A percentile compares a stretch with the other conserved stretches of the same genome.
These are phyloP conservation scores for Podaxis sp. DNA, from an alignment of 768 basidiomycete genomes.

Conservation along the genomic window DNA sequence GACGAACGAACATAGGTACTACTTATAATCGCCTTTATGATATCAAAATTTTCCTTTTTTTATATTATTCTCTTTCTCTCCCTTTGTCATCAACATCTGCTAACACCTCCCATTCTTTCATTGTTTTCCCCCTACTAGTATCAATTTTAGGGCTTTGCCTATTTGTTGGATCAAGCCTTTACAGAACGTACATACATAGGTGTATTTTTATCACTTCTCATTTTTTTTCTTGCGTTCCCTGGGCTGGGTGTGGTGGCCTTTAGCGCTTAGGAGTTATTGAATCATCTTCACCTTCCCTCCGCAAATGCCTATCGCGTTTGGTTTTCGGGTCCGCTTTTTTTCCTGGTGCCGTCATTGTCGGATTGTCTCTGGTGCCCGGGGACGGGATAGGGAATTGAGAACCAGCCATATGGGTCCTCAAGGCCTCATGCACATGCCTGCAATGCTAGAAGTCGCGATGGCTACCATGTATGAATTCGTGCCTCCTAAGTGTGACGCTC, in stretches of 20 bases:
- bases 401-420: too few relatives aligned
- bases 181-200: background rate
- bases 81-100: background rate
- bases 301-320: too few relatives aligned
- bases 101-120: background rate
- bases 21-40: conserved; percentile 9
- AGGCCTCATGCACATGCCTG: too few relatives aligned
- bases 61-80: background rate
- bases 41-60: background rate
- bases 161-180: background rate
- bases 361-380: too few relatives aligned
- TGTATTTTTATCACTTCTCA: conserved; percentile 2
- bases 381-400: too few relatives aligned
- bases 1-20: conserved; percentile 2
- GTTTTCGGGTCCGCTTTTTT: too few relatives aligned
- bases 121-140: background rate
- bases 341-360: too few relatives aligned
- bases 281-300: too few relatives aligned
- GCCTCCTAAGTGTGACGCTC: too few relatives aligned
- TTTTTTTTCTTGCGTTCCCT: background rate
- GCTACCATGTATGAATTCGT: too few relatives aligned
- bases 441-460: too few relatives aligned
- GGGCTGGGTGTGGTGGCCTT: background rate
- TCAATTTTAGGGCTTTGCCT: background rate
- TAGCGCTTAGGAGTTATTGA: too few relatives aligned